Base-by-base conservation (phyloP, 805 yeast species). In the Clavispora carvajalis region DNA sequence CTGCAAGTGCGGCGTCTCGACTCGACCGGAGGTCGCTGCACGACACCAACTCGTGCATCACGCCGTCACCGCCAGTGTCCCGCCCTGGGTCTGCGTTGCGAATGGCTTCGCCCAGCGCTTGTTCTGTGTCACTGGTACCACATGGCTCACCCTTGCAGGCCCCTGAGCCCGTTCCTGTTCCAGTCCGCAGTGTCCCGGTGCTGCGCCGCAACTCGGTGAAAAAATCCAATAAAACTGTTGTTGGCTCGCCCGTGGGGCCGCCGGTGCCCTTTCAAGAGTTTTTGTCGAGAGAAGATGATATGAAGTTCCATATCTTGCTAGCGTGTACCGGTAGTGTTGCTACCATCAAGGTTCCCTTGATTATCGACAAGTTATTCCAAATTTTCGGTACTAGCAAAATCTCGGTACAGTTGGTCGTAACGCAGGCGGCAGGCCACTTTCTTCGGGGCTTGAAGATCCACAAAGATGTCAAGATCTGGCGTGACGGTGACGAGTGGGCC, bases 251-350 rank as follows among this genome's bases (percentile, higher is more conserved):
- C 11, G 67, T 73, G 36, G 77, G 82, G 1, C 84, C 86, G 1
- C 79, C 81, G 13, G 81, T 81, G 1, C 91, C 91, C 19, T 85
- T 85, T 52, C 82, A 82, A 22, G 80, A 84, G 48, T 85, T 79
- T 57, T 69, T 85, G 43, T 76, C 77, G 40, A 80, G 79, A 52
- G 52, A 55, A 33, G 93, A 87, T 57, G 95, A 87, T 58, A 85
- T 82, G 33, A 90, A 89, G 56, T 72, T 87, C 41, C 99, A 93
- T 60, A 81, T 93, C 33, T 68, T 93, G 42, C 70, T 93, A 33
- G 99, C 95, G 15, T 95, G 95, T 15, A 87, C 98, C 1, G 99
- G 99, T 1, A 85, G 95, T 2, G 97, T 93, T 3, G 99, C 99
- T 5, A 87, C 98, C 2, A 88, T 93, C 47, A 93, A 93, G 60